These are phyloP conservation scores for Debaryomyces udenii DNA, from an alignment of 1,139 yeast genomes.

Conservation along the genomic window DNA sequence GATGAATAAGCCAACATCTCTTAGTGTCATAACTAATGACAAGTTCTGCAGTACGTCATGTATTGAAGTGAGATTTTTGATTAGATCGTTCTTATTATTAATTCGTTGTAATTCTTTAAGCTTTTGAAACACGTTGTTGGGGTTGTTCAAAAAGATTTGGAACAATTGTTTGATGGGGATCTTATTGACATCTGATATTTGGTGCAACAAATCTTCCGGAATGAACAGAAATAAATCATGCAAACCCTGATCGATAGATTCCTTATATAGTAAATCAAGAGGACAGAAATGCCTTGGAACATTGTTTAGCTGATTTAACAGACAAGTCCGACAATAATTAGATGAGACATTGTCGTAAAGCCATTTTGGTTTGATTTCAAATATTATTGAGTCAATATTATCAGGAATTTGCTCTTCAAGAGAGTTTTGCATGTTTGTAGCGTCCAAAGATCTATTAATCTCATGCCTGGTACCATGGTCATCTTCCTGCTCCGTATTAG, in stretches of 20 bases:
- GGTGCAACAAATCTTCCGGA: constrained; percentile 23
- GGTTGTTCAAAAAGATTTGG: constrained; percentile 29
- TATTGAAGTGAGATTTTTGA: constrained; percentile 36
- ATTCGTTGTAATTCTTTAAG: constrained; percentile 41
- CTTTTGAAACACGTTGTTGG: constrained; percentile 42
- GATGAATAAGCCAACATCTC: constrained; percentile 57
- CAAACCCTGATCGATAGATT: constrained; percentile 37
- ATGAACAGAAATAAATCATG: constrained; percentile 37
- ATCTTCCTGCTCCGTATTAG: neutral
- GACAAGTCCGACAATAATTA: constrained; percentile 51
- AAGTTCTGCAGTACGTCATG: constrained; percentile 49
- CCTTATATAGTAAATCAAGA: constrained; percentile 39
- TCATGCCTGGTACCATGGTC: neutral
- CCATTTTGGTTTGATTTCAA: constrained; percentile 54
- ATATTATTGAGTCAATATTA: constrained; percentile 32
- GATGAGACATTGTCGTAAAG: constrained; percentile 41
- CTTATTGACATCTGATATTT: constrained; percentile 22
- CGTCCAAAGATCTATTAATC: neutral
- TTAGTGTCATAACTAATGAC: constrained; percentile 54
- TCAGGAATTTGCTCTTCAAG: constrained; percentile 7
- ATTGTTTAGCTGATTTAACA: constrained; percentile 40
- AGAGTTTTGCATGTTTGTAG: neutral
- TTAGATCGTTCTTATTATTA: constrained; percentile 37
- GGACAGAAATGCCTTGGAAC: constrained; percentile 48
- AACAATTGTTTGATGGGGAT: constrained; percentile 37